Evolutionary conservation across 441 rosid genomes (phyloP).

Genomic region (Populus hybrid): DNA sequence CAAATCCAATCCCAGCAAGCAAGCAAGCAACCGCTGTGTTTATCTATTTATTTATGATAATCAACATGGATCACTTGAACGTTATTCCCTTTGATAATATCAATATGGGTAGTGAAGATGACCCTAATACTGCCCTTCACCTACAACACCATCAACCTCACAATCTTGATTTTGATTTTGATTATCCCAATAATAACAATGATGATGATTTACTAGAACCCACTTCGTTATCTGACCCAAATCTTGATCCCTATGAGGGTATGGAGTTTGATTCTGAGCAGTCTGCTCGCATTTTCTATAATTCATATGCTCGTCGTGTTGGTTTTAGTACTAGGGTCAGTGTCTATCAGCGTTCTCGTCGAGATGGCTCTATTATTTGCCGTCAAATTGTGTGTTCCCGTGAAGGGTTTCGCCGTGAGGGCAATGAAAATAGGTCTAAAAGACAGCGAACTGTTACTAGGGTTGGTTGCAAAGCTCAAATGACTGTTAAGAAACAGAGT

Average conservation of each 20-base stretch:
- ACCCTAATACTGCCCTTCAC: slow-evolving; percentile 3
- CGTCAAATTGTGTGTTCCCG: slow-evolving; percentile 69
- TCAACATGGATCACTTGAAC: slow-evolving; percentile 28
- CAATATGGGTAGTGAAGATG: slow-evolving; percentile 18
- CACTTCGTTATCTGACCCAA: slow-evolving; percentile 15
- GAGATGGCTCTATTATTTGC: slow-evolving; percentile 76
- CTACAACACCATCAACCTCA: slow-evolving; percentile 12
- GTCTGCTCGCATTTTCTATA: slow-evolving; percentile 71
- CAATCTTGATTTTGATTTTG: slow-evolving; percentile 13
- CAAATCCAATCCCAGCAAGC: not conserved
- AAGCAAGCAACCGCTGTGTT: not conserved
- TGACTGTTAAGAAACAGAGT: slow-evolving; percentile 59
- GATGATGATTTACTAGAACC: not conserved
- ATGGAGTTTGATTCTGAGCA: slow-evolving; percentile 84
- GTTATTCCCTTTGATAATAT: slow-evolving; percentile 22
- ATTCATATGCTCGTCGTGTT: slow-evolving; percentile 66
- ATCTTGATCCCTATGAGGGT: slow-evolving; percentile 71
- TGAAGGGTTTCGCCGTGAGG: slow-evolving; percentile 66
- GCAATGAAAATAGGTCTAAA: slow-evolving; percentile 67
- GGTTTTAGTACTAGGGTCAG: slow-evolving; percentile 82
- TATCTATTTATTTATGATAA: not conserved
- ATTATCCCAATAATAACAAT: not conserved
- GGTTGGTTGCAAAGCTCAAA: slow-evolving; percentile 73
- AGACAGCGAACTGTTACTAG: slow-evolving; percentile 68
- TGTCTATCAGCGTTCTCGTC: slow-evolving; percentile 62